Evolutionary conservation across 345 rosid species (phyloP).

Genomic region (Pistacia integerrima): DNA sequence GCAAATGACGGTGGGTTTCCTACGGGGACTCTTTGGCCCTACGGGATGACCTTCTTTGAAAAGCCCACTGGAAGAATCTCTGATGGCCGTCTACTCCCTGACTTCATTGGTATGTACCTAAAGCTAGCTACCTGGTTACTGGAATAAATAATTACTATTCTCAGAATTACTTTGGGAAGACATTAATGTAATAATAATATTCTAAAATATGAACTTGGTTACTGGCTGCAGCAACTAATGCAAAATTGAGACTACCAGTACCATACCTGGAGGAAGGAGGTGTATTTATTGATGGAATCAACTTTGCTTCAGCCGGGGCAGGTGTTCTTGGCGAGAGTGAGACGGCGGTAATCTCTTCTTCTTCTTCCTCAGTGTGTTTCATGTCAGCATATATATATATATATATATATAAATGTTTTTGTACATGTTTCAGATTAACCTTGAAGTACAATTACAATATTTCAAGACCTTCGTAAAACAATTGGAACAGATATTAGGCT

Average conservation of each 20-base stretch:
- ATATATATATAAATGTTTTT: background rate
- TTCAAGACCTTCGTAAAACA: background rate
- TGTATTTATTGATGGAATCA: background rate
- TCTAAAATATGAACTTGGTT: background rate
- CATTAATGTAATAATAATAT: too few relatives aligned
- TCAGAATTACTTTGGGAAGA: background rate
- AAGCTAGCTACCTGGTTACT: too few relatives aligned
- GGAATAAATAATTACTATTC: background rate
- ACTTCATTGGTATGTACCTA: too few relatives aligned
- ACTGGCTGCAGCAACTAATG: background rate
- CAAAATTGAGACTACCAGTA: background rate
- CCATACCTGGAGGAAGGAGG: background rate
- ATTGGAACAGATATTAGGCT: background rate
- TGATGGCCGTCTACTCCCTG: too few relatives aligned
- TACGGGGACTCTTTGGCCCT: background rate
- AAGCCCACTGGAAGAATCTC: background rate
- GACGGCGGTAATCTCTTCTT: background rate
- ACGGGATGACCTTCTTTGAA: background rate
- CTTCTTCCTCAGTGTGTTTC: background rate
- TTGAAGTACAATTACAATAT: background rate
- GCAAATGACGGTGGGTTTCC: background rate
- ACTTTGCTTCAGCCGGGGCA: constrained; percentile 13
- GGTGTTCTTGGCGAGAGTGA: background rate
- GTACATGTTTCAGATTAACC: constrained; percentile 3
- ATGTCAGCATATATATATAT: background rate